phyloP scores from a whole-genome alignment of 2,329 filamentous ascomycete genomes.

The Talaromyces rugulosus region DNA sequence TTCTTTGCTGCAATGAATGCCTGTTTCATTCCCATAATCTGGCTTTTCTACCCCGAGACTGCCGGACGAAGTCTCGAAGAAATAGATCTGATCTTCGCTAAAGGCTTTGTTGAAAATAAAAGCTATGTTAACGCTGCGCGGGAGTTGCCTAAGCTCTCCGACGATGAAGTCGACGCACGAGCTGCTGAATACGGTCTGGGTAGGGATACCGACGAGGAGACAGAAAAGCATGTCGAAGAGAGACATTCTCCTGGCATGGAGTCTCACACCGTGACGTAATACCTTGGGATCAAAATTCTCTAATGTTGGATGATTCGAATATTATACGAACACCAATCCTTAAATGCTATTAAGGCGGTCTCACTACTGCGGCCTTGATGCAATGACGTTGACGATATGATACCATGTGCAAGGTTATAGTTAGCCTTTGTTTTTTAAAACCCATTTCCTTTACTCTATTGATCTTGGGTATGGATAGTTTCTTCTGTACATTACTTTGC shows the following conservation, averaged over 20 bases:
- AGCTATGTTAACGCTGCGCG: constrained; percentile 32
- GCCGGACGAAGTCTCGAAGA: constrained; percentile 42
- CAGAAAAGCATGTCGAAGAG: constrained; percentile 8
- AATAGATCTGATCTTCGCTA: constrained; percentile 43
- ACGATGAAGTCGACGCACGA: constrained; percentile 32
- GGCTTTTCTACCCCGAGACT: constrained; percentile 53
- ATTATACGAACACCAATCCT: neutral
- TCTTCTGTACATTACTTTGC: neutral
- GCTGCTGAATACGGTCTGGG: constrained; percentile 25
- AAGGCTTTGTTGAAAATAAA: constrained; percentile 41
- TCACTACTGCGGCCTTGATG: neutral
- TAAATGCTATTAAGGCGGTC: neutral
- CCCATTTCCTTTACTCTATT: neutral
- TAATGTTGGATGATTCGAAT: neutral
- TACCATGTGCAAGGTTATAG: neutral
- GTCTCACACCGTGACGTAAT: neutral
- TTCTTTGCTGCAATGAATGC: constrained; percentile 41
- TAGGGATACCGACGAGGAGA: constrained; percentile 3
- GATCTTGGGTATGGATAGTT: neutral
- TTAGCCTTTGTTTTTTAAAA: too few species aligned
- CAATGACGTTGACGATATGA: neutral
- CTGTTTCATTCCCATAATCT: constrained; percentile 49
- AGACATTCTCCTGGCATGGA: neutral
- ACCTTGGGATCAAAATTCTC: neutral
- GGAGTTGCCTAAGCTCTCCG: constrained; percentile 30